Evolutionary conservation across 2,329 filamentous ascomycete genomes (phyloP), one percentile per base, ranked within the genome.

Genomic region (Fonsecaea pugnacius): DNA sequence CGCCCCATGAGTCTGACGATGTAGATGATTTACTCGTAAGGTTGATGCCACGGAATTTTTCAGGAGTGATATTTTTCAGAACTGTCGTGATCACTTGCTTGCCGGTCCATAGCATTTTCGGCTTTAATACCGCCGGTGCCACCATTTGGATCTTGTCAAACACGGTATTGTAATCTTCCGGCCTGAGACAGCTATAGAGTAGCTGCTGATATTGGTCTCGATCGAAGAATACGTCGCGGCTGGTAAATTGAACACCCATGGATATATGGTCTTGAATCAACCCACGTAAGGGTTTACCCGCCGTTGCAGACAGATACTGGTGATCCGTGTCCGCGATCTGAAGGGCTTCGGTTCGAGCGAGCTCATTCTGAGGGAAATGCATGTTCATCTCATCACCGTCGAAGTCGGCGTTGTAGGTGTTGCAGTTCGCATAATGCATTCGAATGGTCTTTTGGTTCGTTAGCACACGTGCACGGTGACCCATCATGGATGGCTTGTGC

Each of bases 361-460:
- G 84, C 75, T 98, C 96, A 71, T 96, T 98, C 72, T 99, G 95
- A 1, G 95, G 95, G 74, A 99, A 98, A 78, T 99, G 95, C 93
- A 99, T 96, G 77, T 99, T 99, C 95, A 99, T 99, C 78, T 99
- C 95, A 75, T 99, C 95, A 77, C 95, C 95, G 74, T 99, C 96
- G 74, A 99, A 99, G 83, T 99, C 95, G 35, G 95, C 95, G 72
- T 99, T 99, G 83, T 99, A 99, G 0, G 95, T 97, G 74, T 99
- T 99, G 77, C 95, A 98, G 77, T 99, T 99, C 72, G 95, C 94
- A 79, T 99, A 99, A 81, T 99, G 95, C 94, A 99, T 98, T 70
- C 95, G 92, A 75, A 99, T 93, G 0, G 95, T 98, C 79, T 96
- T 96, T 77, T 99, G 96, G 38, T 92, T 93, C 0, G 92, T 91